These are phyloP conservation scores for Microbotryum lychnidis-dioicae DNA, from an alignment of 1,284 basidiomycete species.

Conservation along the genomic window DNA sequence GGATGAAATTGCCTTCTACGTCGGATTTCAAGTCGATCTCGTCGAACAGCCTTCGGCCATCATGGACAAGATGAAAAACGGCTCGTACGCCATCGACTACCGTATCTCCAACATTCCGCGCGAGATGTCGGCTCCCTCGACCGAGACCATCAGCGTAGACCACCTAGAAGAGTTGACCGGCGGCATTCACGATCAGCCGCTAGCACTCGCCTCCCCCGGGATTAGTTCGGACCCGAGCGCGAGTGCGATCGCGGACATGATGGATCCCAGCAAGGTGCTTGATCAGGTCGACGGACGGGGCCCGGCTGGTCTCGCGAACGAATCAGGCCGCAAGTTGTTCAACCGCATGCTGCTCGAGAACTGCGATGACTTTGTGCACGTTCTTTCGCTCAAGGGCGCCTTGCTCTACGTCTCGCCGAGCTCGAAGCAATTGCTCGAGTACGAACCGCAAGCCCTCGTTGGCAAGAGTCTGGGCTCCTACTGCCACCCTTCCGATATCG, in stretches of 20 bases:
- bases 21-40: conserved; percentile 76
- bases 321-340: conserved; percentile 20
- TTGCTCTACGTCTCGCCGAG: conserved; percentile 85
- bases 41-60: conserved; percentile 78
- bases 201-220: no score
- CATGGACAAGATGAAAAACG: conserved; percentile 53
- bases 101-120: conserved; percentile 8
- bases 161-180: conserved; percentile 7
- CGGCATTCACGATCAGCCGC: not conserved
- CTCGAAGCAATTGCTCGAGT: conserved; percentile 49
- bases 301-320: conserved; percentile 8
- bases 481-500: conserved; percentile 80
- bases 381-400: conserved; percentile 81
- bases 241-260: conserved; percentile 3
- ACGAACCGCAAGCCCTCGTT: conserved; percentile 53
- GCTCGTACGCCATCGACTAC: conserved; percentile 36
- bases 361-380: conserved; percentile 62
- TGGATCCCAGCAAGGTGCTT: conserved; percentile 16
- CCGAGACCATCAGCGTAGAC: conserved; percentile 3
- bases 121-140: conserved; percentile 5
- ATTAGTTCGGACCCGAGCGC: no score
- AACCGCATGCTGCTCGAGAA: conserved; percentile 25
- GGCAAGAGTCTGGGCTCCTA: conserved; percentile 66
- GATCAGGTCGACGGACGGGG: conserved; percentile 12
- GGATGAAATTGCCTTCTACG: conserved; percentile 63